Conservation (phyloP, 2,329 filamentous ascomycete species). For the Penicillium capsulatum region DNA sequence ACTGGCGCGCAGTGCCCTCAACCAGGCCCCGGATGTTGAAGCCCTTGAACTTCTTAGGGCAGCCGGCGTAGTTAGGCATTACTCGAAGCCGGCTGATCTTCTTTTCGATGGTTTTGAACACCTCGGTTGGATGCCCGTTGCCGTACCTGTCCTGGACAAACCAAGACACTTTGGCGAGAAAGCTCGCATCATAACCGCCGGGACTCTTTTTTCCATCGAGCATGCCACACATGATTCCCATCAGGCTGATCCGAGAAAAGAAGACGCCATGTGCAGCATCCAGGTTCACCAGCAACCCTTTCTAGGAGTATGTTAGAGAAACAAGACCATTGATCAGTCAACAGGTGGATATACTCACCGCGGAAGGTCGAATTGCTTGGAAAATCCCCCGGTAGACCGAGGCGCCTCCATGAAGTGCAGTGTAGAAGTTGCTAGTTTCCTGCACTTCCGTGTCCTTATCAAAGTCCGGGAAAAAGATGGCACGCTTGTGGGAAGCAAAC, state of each 20-base stretch:
- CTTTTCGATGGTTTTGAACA: constrained; percentile 27
- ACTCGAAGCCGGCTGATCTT: constrained; percentile 38
- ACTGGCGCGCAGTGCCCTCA: constrained; percentile 40
- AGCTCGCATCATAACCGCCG: too few species aligned
- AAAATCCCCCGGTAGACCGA: constrained; percentile 88
- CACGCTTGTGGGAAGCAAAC: constrained; percentile 71
- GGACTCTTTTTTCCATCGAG: constrained; percentile 30
- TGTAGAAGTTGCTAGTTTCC: constrained; percentile 8
- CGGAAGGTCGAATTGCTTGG: constrained; percentile 72
- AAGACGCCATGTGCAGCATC: constrained; percentile 92
- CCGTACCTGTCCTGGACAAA: too few species aligned
- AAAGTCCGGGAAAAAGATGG: constrained; percentile 63
- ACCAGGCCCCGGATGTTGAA: constrained; percentile 53
- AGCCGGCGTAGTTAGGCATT: constrained; percentile 34
- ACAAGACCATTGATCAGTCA: neutral
- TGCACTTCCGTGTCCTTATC: constrained; percentile 41
- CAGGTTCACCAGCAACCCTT: constrained; percentile 74
- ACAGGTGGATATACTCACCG: constrained; percentile 43
- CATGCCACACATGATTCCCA: constrained; percentile 34
- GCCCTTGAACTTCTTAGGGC: constrained; percentile 33
- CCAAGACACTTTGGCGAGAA: constrained; percentile 17
- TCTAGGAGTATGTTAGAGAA: constrained; percentile 37
- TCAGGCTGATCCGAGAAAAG: constrained; percentile 55
- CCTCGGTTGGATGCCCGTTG: constrained; percentile 4
- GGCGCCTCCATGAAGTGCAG: constrained; percentile 47